phyloP scores from a whole-genome alignment of 1,284 basidiomycete species.

The Thecaphora thlaspeos region DNA sequence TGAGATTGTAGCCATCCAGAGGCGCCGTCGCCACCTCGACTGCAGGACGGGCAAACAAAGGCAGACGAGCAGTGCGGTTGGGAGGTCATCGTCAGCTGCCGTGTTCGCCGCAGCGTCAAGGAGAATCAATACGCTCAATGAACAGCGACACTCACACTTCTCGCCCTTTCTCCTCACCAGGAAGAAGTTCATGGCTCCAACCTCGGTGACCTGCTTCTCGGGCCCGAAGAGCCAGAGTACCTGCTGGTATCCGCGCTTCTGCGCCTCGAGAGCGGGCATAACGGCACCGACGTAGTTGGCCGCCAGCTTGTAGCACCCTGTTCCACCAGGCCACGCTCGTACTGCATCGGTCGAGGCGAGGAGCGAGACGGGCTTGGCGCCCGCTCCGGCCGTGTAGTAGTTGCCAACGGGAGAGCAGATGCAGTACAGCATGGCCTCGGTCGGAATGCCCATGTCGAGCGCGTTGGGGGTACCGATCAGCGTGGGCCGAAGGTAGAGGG shows the following conservation, averaged over 20 bases:
- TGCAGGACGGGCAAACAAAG: no score
- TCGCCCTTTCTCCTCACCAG: constrained; percentile 6
- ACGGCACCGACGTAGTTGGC: constrained; percentile 64
- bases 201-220: constrained; percentile 37
- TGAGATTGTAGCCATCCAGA: constrained; percentile 69
- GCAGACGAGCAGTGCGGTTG: no score
- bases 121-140: no score
- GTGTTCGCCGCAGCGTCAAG: no score
- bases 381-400: constrained; percentile 41
- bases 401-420: constrained; percentile 44
- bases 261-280: constrained; percentile 29
- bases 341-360: constrained; percentile 35
- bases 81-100: no score
- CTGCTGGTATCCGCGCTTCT: constrained; percentile 35
- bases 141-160: constrained; percentile 4
- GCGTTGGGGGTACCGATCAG: constrained; percentile 38
- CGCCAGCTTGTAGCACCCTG: constrained; percentile 86
- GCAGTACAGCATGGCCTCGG: constrained; percentile 41
- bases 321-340: constrained; percentile 87
- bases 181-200: constrained; percentile 43
- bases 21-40: constrained; percentile 60
- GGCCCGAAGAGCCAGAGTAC: constrained; percentile 37
- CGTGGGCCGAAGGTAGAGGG: constrained; percentile 39
- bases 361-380: constrained; percentile 32
- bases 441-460: constrained; percentile 34